These are phyloP conservation scores for Diaporthe helianthi DNA, from an alignment of 2,329 filamentous ascomycete genomes.

Conservation along the genomic window DNA sequence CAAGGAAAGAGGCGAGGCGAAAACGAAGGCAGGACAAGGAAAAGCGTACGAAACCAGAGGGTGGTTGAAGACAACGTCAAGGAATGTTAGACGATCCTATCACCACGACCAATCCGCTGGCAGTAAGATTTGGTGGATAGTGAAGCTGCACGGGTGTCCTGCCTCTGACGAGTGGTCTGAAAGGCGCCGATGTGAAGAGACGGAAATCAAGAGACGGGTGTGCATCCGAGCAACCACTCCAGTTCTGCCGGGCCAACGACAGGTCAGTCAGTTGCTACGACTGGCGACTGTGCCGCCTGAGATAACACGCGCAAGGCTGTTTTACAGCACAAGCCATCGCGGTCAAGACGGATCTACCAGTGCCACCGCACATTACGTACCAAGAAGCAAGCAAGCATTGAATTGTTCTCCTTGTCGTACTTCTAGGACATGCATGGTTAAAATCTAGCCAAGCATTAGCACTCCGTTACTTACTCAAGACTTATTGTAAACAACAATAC, in stretches of 20 bases:
- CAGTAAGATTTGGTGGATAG: background rate
- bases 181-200: background rate
- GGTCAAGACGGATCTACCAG: background rate
- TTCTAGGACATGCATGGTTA: too few relatives aligned
- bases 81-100: background rate
- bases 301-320: background rate
- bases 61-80: constrained; percentile 20
- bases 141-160: background rate
- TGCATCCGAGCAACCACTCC: background rate
- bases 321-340: background rate
- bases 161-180: background rate
- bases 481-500: background rate
- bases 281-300: background rate
- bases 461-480: background rate
- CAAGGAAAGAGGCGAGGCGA: constrained; percentile 40
- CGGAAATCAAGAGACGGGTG: background rate
- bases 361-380: background rate
- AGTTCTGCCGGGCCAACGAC: background rate
- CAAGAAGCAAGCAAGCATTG: background rate
- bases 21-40: constrained; percentile 41
- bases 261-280: background rate
- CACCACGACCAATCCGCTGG: background rate
- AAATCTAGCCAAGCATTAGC: background rate
- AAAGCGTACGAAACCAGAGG: constrained; percentile 16
- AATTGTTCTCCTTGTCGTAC: background rate